Base-by-base conservation (phyloP, 2,329 filamentous ascomycete species). In the Pseudogymnoascus sp. region DNA sequence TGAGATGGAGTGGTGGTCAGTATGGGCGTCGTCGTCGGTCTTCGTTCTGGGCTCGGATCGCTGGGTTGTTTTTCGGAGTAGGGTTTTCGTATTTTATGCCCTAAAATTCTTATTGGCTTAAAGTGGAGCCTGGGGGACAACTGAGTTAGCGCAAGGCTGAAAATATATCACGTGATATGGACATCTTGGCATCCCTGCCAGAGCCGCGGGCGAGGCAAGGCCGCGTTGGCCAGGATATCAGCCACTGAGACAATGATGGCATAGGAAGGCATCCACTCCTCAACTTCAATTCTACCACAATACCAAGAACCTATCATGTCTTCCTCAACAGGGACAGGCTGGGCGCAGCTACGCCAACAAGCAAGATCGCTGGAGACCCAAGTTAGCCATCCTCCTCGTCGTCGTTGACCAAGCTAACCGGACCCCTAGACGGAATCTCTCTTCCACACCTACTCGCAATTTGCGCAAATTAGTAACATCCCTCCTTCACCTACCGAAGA, bases 281-380 rank as follows among this genome's bases (percentile, higher is more conserved):
- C 44, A 33, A 54, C 26, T 54, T 33, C 26, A 31, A n/a, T 33
- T 31, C 10, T 17, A 33, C 26, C 8, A 54, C 44, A 54, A 54
- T 54, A 54, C 33, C 47, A 54, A 13, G 29, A 7, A 54, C 2
- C 8, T 21, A 63, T 40, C 60, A 72, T 72, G 70, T 63, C 67
- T 50, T 66, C 68, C 61, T 69, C 70, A 40, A 71, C 70, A 61
- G 69, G 69, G 60, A 70, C 66, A 11, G 87, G 92, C 77, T 99
- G 94, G 94, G 87, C 91, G 71, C 92, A 97, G 78, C 82, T 97
- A 68, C 89, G 94, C 70, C 92, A 97, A 74, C 93, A 97, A 77
- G 90, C 92, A 64, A 84, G 94, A 70, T 84, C 86, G 47, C 80
- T 97, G 65, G 94, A 99, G 75, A 90, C 88, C 64, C 93, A 97